A percentile compares a stretch with the other conserved stretches of the same genome.
These are phyloP conservation scores for Hordeum marinum DNA, from an alignment of 176 grass and related monocot genomes.

Conservation along the genomic window DNA sequence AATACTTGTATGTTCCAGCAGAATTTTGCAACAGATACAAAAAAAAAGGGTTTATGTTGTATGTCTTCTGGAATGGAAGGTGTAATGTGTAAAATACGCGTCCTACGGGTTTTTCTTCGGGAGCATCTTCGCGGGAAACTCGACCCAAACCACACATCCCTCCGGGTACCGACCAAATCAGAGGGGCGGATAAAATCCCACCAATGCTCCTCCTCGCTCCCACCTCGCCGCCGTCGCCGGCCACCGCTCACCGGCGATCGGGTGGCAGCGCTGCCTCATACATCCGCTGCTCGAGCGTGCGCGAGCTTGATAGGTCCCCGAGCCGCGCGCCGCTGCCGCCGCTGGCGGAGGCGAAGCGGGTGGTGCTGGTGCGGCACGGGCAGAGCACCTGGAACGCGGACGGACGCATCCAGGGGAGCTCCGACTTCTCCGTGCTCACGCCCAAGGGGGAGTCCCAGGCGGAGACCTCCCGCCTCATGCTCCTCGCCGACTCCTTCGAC, in stretches of 20 bases:
- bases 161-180: background rate
- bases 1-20: too few species aligned
- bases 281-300: conserved; percentile 42
- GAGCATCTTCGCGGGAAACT: conserved; percentile 21
- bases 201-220: conserved; percentile 33
- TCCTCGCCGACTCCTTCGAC: conserved; percentile 76
- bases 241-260: background rate
- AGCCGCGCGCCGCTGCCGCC: conserved; percentile 1
- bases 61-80: background rate
- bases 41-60: background rate
- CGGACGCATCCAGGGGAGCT: conserved; percentile 93
- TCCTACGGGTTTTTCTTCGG: background rate
- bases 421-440: conserved; percentile 79
- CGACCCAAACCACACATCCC: background rate
- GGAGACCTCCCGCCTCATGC: conserved; percentile 83
- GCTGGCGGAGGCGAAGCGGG: conserved; percentile 65
- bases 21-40: background rate
- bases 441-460: conserved; percentile 86
- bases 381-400: conserved; percentile 99
- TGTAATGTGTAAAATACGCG: background rate
- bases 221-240: background rate
- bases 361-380: conserved; percentile 91
- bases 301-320: conserved; percentile 23
- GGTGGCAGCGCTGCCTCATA: background rate
- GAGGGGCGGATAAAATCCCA: background rate